Evolutionary conservation across 2,329 filamentous ascomycete genomes (phyloP), one percentile per base, ranked within the genome.

Genomic region (Aspergillus pseudonomiae): DNA sequence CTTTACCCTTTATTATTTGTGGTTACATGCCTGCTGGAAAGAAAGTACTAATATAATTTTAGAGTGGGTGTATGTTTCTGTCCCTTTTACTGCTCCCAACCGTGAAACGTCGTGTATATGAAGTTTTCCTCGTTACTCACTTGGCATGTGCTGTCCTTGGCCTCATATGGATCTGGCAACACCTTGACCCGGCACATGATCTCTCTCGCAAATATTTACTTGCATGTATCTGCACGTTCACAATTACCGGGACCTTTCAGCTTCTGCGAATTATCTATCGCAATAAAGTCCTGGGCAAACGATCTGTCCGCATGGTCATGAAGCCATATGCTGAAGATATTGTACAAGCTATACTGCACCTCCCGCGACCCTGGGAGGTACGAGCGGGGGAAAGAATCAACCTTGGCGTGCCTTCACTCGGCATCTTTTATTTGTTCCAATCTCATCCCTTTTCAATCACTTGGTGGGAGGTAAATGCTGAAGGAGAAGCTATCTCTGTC

Each of bases 371-470:
- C 36, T 71, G 60, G 66, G 63, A 45, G 28, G 61, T 71, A 10
- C 60, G 62, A 55, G 66, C 68, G 32, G 66, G 69, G 21, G 53
- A 74, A 61, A 67, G 68, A 46, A 57, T 74, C 16, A 59, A 68
- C 48, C 32, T 72, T 11, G 68, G 60, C 34, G 60, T 73, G 19
- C 67, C 65, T 10, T 16, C 34, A 56, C 48, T 69, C 14, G 68
- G 67, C 43, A 56, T 71, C 24, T 69, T 69, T 30, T 72, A 70
- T 48, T 56, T 69, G 39, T 67, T 75, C 41, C 63, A 75, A 64
- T 69, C 62, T 36, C 67, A 77, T 67, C 68, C 65, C 26, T 76
- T 75, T 61, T 63, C 70, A 21, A 69, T 76, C 41, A 68, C 63
- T 39, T 76, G 57, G 52, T 76, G 63, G 70, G 62, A 63, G 28